Conservation (phyloP, 73 alveolate species). For the Blepharisma stoltei region DNA sequence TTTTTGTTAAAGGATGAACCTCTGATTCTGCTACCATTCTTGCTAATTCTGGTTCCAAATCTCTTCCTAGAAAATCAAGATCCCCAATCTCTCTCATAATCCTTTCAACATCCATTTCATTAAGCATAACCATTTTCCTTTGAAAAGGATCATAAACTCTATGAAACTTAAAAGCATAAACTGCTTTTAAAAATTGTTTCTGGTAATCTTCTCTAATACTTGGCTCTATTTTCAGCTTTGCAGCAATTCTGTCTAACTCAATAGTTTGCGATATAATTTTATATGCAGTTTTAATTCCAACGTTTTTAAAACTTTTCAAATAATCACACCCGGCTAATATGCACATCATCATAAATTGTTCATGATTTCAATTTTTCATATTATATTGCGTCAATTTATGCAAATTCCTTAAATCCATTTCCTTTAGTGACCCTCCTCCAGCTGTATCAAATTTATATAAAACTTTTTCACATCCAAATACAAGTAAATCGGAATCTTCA, state of each 20-base stretch:
- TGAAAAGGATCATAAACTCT: constrained; percentile 88
- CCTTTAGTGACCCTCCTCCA: constrained; percentile 61
- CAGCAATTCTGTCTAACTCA: constrained; percentile 28
- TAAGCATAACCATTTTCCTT: constrained; percentile 61
- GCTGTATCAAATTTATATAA: constrained; percentile 68
- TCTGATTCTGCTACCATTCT: no score
- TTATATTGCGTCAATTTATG: constrained; percentile 54
- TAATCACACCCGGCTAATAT: constrained; percentile 98
- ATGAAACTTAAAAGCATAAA: constrained; percentile 87
- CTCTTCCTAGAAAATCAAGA: no score
- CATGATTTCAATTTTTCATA: constrained; percentile 69
- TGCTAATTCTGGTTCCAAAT: no score
- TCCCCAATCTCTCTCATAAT: no score
- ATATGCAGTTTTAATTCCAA: constrained; percentile 57
- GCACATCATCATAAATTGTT: constrained; percentile 81
- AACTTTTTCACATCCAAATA: constrained; percentile 85
- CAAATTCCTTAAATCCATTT: constrained; percentile 59
- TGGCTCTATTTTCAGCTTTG: constrained; percentile 50
- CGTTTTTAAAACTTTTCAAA: constrained; percentile 78
- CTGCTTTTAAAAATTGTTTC: constrained; percentile 82
- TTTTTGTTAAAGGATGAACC: no score
- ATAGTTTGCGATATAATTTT: constrained; percentile 30
- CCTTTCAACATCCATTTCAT: constrained; percentile 48
- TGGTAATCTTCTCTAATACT: constrained; percentile 75
- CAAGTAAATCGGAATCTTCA: constrained; percentile 98